phyloP scores from a whole-genome alignment of 140 eudicot species.

The Stevia rebaudiana region DNA sequence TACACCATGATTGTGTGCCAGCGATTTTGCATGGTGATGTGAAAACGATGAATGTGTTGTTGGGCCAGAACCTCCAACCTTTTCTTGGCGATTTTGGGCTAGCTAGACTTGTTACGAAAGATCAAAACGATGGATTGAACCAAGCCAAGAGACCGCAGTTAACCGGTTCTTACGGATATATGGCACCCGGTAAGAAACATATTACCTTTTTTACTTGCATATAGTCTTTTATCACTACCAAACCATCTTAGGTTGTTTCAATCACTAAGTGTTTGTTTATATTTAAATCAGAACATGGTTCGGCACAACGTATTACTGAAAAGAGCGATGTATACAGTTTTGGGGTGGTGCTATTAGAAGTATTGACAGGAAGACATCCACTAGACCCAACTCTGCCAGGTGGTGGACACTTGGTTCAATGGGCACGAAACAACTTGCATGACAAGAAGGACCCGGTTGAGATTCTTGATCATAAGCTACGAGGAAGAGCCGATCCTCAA shows the following conservation, averaged over 20 bases:
- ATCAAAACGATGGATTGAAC: constrained; percentile 28
- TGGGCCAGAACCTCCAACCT: constrained; percentile 70
- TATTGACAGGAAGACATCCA: constrained; percentile 95
- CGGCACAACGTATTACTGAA: constrained; percentile 72
- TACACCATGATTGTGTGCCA: constrained; percentile 93
- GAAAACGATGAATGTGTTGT: constrained; percentile 84
- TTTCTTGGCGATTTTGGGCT: constrained; percentile 93
- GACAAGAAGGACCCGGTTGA: constrained; percentile 53
- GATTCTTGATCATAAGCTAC: constrained; percentile 75
- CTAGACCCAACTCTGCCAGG: constrained; percentile 93
- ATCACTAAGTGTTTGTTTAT: not conserved
- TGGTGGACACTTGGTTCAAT: constrained; percentile 82
- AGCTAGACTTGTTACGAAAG: constrained; percentile 54
- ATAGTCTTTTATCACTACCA: no score
- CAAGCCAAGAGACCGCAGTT: constrained; percentile 62
- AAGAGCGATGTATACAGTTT: constrained; percentile 95
- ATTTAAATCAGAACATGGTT: constrained; percentile 58
- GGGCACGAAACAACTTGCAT: constrained; percentile 80
- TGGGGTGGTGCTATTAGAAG: constrained; percentile 85
- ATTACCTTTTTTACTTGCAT: not conserved
- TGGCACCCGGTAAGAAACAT: constrained; percentile 81
- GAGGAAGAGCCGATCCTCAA: constrained; percentile 88
- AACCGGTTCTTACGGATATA: constrained; percentile 97
- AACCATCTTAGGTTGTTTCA: not conserved
- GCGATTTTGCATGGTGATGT: constrained; percentile 91